Base-by-base conservation (phyloP, 169 alveolate species). In the Eimeria falciformis region DNA sequence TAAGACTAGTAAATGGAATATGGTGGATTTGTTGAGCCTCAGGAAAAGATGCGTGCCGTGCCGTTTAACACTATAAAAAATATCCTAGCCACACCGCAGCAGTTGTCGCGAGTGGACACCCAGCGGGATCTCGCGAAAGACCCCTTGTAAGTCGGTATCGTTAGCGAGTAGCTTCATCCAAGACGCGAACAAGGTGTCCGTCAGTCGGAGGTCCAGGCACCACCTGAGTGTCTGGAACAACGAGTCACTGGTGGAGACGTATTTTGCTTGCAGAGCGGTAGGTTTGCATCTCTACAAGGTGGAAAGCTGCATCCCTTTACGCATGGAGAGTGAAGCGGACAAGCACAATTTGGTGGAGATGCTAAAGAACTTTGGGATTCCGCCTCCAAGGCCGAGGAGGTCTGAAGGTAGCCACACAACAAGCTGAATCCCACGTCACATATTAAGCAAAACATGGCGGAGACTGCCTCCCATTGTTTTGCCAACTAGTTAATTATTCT, bases 61-160 rank as follows among this genome's bases (percentile, higher is more conserved):
- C 88, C 88, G 33, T 79, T 79, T 23, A 79, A 79, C 29, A 53
- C 88, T 12, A 50, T 79, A 45, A 79, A 23, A 40, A 79, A 79
- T 71, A 29, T 79, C 29, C 71, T 79, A 53, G 53, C 73, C 40
- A 79, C 88, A 7, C 88, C 88, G 50, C 88, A 79, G 88, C 88
- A 79, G 71, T 71, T 79, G 53, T 4, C 88, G 40, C 0, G 88
- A 23, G 88, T 79, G 75, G 88, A 79, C 18, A 53, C 88, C 73
- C 75, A 55, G 53, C 73, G 37, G 47, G 73, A 79, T 53, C 11
- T 79, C 27, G 55, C 88, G 21, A 46, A 53, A 14, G 88, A 79
- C 33, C 88, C 88, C 25, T 53, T 50, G 88, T 79, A 79, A 79
- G 7, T 7, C 62, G n/a, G n/a, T 50, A 14, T 50, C 62, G 7